Base-by-base conservation (phyloP, 1,139 yeast species). In the Pichia sp. region DNA sequence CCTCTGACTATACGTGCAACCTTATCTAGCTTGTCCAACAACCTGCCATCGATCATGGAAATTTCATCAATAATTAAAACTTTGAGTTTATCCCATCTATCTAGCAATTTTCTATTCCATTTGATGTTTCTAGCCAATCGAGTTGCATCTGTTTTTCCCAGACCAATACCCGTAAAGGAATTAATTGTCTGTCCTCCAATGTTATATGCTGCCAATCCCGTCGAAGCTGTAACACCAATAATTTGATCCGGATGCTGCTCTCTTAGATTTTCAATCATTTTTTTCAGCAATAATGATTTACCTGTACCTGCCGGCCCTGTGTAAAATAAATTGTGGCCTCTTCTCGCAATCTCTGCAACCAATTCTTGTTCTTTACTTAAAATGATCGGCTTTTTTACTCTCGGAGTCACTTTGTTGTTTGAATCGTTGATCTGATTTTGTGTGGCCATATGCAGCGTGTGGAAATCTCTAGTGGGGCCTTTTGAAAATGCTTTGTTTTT, bases 251-350 rank as follows among this genome's bases (percentile, higher is more conserved):
- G 47, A 56, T 79, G 70, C 44, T 67, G 71, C 1, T 53, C 47
- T 49, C 69, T 71, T 46, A 92, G 65, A 0, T 74, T 69, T 51
- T 77, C 73, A 44, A 92, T 90, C 37, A 92, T 72, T 29, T 82
- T 75, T 48, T 82, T 72, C 42, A 94, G 67, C 26, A 85, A 68
- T 4, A 88, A 81, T 1, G 96, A 86, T 60, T 88, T 88, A 57
- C 97, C 97, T 1, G 97, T 88, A 57, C 97, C 97, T 0, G 97
- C 97, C 37, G 96, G 85, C 37, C 97, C 97, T 0, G 97, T 88
- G 57, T 85, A 88, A 59, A 88, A 88, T 1, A 87, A 62, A 37
- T 81, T 84, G 27, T 69, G 65, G 0, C 86, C 77, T 32, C 74
- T 67, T 32, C 79, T 69, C 4, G 87, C 92, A 40, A 83, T 64